These are phyloP conservation scores for Sporothrix brasiliensis DNA, from an alignment of 2,329 filamentous ascomycete genomes.

Conservation along the genomic window DNA sequence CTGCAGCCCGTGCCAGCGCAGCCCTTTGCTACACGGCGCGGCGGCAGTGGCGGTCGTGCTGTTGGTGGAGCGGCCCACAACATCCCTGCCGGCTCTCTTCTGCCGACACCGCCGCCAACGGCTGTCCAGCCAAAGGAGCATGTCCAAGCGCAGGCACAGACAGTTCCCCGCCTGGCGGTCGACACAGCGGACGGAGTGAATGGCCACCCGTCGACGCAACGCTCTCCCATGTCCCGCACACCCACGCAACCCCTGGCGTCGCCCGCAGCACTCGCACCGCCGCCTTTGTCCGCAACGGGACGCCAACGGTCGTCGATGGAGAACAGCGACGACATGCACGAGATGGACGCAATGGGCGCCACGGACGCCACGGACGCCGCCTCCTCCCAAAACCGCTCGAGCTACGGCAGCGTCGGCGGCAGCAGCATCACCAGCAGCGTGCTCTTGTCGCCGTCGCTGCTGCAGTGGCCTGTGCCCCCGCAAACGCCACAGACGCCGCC, in stretches of 20 bases:
- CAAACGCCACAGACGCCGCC: conserved; percentile 35
- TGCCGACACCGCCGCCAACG: conserved; percentile 10
- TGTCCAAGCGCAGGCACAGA: not conserved
- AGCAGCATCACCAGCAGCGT: conserved; percentile 36
- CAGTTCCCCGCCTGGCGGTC: not conserved
- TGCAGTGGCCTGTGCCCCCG: conserved; percentile 36
- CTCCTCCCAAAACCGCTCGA: conserved; percentile 24
- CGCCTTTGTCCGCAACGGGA: not conserved
- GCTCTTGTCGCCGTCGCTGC: conserved; percentile 31
- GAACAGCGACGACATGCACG: not conserved
- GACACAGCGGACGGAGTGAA: not conserved
- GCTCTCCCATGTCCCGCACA: not conserved
- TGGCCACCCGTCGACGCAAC: not conserved
- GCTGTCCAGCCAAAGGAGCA: conserved; percentile 15
- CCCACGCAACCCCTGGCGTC: not conserved
- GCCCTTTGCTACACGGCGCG: not conserved
- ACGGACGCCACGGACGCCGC: not conserved
- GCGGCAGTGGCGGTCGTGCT: not conserved
- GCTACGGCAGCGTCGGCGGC: conserved; percentile 31
- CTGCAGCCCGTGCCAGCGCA: conserved; percentile 13
- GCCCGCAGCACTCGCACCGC: conserved; percentile 1
- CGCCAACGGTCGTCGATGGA: not conserved
- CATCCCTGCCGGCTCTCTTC: not conserved
- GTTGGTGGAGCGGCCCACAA: too few relatives aligned
- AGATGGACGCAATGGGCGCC: not conserved